Evolutionary conservation across 169 alveolate genomes (phyloP).

Genomic region (Eimeria brunetti): DNA sequence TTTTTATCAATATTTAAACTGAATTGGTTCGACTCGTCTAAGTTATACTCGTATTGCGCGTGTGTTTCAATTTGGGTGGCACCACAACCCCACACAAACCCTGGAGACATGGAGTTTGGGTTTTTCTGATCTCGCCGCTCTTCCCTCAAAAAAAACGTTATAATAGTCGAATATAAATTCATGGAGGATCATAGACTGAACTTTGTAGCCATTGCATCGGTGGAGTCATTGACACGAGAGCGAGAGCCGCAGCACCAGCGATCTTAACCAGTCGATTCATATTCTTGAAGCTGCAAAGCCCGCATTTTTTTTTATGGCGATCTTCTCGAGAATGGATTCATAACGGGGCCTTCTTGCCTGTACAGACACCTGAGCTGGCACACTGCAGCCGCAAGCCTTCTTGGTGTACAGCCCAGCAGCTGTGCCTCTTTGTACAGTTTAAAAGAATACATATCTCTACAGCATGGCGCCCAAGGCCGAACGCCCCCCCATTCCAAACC

Average conservation of each 20-base stretch:
- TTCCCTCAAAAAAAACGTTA: background rate
- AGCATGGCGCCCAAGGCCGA: conserved; percentile 62
- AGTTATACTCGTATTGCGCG: background rate
- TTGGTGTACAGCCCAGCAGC: background rate
- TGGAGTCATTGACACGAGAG: background rate
- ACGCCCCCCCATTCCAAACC: conserved; percentile 70
- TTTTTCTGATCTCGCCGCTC: background rate
- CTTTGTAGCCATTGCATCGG: background rate
- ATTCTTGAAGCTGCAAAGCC: background rate
- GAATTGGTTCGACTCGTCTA: too few relatives aligned
- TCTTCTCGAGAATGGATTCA: background rate
- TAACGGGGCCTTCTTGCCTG: background rate
- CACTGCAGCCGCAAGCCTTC: background rate
- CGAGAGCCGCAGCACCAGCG: background rate
- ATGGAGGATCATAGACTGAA: background rate
- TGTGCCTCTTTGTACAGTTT: background rate
- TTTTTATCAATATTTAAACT: too few relatives aligned
- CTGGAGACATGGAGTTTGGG: background rate
- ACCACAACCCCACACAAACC: conserved; percentile 54
- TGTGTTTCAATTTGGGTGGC: background rate
- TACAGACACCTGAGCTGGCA: background rate
- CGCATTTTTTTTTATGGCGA: background rate
- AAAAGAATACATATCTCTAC: background rate
- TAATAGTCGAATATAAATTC: background rate
- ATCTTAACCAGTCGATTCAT: background rate